Percentiles rank a stretch among this genome's conserved stretches.
phyloP scores from a whole-genome alignment of 2,329 filamentous ascomycete species.

The Pezizomycotina sp. region DNA sequence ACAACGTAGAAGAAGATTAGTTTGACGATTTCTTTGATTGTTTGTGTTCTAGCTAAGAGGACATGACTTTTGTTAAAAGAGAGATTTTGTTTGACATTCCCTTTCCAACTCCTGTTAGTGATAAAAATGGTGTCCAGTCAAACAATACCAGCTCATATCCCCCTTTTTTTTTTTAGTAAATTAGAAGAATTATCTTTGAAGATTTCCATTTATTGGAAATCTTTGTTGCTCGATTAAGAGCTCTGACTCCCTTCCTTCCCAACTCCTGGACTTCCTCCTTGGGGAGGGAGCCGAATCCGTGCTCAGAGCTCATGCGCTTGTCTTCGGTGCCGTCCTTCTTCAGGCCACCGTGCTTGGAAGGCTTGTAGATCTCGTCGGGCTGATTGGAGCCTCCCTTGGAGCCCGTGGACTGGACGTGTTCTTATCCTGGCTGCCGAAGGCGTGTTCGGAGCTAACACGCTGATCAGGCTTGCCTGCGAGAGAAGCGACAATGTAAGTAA shows the following conservation, averaged over 20 bases:
- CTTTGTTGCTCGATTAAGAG: no score
- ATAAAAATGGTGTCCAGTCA: no score
- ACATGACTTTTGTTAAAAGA: no score
- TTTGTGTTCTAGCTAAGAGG: no score
- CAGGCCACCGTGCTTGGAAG: conserved; percentile 15
- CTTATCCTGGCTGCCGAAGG: conserved; percentile 11
- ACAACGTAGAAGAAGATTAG: no score
- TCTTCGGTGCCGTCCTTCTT: conserved; percentile 16
- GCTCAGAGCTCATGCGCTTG: conserved; percentile 11
- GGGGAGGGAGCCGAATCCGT: conserved; percentile 12
- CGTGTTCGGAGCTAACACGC: conserved; percentile 9
- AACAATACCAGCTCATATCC: no score
- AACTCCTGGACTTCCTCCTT: conserved; percentile 14
- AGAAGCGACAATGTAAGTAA: neutral
- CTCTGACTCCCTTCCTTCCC: conserved; percentile 16
- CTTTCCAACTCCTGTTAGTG: no score
- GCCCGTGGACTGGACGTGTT: conserved; percentile 7
- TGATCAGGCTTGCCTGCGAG: conserved; percentile 11
- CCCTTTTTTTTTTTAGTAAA: no score
- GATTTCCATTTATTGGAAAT: no score
- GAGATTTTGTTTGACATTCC: no score
- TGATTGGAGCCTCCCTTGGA: conserved; percentile 10
- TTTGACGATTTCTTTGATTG: no score
- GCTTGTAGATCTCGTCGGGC: conserved; percentile 17
- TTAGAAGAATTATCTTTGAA: no score